Percentiles rank a stretch among this genome's conserved stretches.
Evolutionary conservation across 108 stramenopile genomes (phyloP).

Genomic region (Cyclotella cryptica): DNA sequence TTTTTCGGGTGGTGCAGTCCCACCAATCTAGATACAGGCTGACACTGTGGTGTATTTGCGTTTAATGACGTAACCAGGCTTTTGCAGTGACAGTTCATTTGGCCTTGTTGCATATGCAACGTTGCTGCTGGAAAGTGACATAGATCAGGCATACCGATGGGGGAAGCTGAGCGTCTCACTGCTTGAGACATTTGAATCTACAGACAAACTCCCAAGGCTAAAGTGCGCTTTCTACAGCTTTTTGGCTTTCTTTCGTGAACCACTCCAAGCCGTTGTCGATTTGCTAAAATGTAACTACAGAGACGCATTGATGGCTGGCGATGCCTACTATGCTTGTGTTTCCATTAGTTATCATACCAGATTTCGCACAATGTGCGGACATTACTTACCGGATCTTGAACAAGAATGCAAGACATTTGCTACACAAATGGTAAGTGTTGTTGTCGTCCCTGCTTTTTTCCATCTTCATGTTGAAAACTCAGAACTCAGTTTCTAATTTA

Average conservation of each 20-base stretch:
- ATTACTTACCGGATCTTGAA: constrained; percentile 1
- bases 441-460: background rate
- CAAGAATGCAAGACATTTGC: constrained; percentile 13
- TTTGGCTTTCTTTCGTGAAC: constrained; percentile 3
- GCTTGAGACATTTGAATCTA: constrained; percentile 13
- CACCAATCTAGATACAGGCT: too few relatives aligned
- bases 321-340: background rate
- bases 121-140: background rate
- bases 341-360: background rate
- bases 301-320: constrained; percentile 12
- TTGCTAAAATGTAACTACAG: background rate
- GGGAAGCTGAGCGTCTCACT: background rate
- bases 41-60: background rate
- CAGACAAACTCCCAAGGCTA: constrained; percentile 5
- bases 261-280: background rate
- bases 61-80: background rate
- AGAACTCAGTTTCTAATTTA: background rate
- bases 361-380: constrained; percentile 3
- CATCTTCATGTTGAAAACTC: background rate
- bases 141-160: constrained; percentile 19
- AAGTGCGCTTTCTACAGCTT: background rate
- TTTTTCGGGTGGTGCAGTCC: too few relatives aligned
- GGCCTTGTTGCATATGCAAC: constrained; percentile 10
- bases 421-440: constrained; percentile 1
- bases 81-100: constrained; percentile 24